A percentile compares a stretch with the other conserved stretches of the same genome.
These are phyloP conservation scores for Apiospora koreana DNA, from an alignment of 2,329 filamentous ascomycete genomes.

Conservation along the genomic window DNA sequence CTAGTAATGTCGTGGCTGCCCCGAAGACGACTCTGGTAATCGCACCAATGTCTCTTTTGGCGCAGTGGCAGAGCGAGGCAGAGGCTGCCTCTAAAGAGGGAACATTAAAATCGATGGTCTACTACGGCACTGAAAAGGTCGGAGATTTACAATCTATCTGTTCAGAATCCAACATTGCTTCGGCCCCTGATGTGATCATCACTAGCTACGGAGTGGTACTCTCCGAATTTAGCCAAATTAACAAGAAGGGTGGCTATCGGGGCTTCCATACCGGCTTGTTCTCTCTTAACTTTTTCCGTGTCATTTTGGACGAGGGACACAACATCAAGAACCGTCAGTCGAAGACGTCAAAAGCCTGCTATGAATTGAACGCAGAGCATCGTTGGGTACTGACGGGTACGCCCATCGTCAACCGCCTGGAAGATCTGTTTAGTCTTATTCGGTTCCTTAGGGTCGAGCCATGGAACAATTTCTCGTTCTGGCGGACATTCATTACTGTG, in stretches of 20 bases:
- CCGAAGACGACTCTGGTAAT: constrained; percentile 91
- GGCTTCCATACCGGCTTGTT: constrained; percentile 75
- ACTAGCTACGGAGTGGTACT: constrained; percentile 92
- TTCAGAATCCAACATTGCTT: constrained; percentile 68
- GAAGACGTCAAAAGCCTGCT: constrained; percentile 94
- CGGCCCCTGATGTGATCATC: constrained; percentile 86
- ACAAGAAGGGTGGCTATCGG: constrained; percentile 61
- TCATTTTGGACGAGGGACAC: constrained; percentile 95
- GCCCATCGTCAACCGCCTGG: constrained; percentile 92
- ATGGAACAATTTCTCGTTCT: constrained; percentile 99
- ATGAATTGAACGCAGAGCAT: constrained; percentile 81
- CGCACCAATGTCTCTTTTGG: constrained; percentile 95
- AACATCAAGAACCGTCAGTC: constrained; percentile 88
- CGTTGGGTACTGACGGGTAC: constrained; percentile 94
- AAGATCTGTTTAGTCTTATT: constrained; percentile 92
- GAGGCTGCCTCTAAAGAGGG: constrained; percentile 85
- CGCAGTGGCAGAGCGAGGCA: constrained; percentile 96
- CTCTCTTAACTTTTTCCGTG: constrained; percentile 88
- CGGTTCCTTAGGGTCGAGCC: constrained; percentile 92
- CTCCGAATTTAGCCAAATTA: constrained; percentile 81
- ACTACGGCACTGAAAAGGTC: constrained; percentile 87
- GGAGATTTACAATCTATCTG: constrained; percentile 79
- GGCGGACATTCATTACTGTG: constrained; percentile 97
- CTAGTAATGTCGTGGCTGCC: constrained; percentile 62
- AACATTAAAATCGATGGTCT: constrained; percentile 81